A percentile compares a stretch with the other conserved stretches of the same genome.
These are phyloP conservation scores for Coprinellus micaceus DNA, from an alignment of 768 basidiomycete genomes.

Conservation along the genomic window DNA sequence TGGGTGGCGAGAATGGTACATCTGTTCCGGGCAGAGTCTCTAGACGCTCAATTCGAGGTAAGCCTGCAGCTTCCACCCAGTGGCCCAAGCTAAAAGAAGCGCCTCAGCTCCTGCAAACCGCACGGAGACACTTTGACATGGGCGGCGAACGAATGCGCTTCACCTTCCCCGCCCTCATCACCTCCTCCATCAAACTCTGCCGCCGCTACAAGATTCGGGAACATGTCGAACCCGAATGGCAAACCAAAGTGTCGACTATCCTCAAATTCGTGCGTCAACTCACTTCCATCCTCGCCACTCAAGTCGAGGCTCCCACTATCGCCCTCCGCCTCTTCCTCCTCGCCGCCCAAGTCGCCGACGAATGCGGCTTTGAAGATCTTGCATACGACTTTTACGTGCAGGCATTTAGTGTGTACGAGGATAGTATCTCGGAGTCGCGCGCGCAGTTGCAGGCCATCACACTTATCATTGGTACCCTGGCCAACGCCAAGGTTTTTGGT, in stretches of 20 bases:
- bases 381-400: slow-evolving; percentile 98
- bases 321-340: slow-evolving; percentile 94
- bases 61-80: too few species aligned
- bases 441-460: slow-evolving; percentile 98
- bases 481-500: slow-evolving; percentile 86
- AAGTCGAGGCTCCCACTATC: slow-evolving; percentile 89
- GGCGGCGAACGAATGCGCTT: slow-evolving; percentile 95
- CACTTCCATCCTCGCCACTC: slow-evolving; percentile 87
- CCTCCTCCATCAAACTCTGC: slow-evolving; percentile 88
- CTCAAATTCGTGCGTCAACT: slow-evolving; percentile 94
- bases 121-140: slow-evolving; percentile 82
- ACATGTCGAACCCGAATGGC: slow-evolving; percentile 79
- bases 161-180: slow-evolving; percentile 95
- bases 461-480: slow-evolving; percentile 87
- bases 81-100: too few species aligned
- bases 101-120: slow-evolving; percentile 85
- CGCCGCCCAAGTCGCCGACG: slow-evolving; percentile 91
- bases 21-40: slow-evolving; percentile 82
- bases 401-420: slow-evolving; percentile 97
- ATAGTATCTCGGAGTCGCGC: slow-evolving; percentile 91
- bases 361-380: slow-evolving; percentile 92
- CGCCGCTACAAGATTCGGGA: slow-evolving; percentile 85
- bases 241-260: slow-evolving; percentile 77
- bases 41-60: slow-evolving; percentile 89
- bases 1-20: slow-evolving; percentile 99